These are phyloP conservation scores for Neofusicoccum kwambonambiense DNA, from an alignment of 2,329 filamentous ascomycete species.

Conservation along the genomic window DNA sequence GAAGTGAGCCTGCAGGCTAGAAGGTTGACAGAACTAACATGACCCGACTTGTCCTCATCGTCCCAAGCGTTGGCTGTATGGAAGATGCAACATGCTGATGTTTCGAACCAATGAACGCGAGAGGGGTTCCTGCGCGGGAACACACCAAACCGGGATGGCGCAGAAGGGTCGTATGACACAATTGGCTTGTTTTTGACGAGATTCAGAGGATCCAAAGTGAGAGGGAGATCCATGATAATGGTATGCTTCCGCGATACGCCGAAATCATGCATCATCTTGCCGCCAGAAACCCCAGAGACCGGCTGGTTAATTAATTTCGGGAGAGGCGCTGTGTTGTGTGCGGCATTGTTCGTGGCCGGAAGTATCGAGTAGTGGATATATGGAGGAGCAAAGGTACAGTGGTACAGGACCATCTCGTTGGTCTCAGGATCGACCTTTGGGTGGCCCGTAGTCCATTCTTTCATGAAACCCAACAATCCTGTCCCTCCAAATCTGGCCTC, in stretches of 20 bases:
- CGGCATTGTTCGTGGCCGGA: slow-evolving; percentile 27
- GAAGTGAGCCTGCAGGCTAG: slow-evolving; percentile 67
- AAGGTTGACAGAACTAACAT: slow-evolving; percentile 56
- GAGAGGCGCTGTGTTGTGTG: background rate
- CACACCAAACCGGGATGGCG: slow-evolving; percentile 63
- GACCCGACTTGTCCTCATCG: slow-evolving; percentile 34
- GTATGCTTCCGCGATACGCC: slow-evolving; percentile 64
- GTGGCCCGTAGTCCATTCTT: slow-evolving; percentile 69
- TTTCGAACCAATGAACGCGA: slow-evolving; percentile 65
- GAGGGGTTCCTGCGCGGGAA: slow-evolving; percentile 63
- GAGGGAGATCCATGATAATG: slow-evolving; percentile 67
- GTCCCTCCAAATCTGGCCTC: slow-evolving; percentile 52
- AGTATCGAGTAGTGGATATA: slow-evolving; percentile 67
- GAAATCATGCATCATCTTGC: slow-evolving; percentile 77
- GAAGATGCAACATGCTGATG: slow-evolving; percentile 66
- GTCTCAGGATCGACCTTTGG: slow-evolving; percentile 65
- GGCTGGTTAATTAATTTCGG: slow-evolving; percentile 50
- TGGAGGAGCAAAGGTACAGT: slow-evolving; percentile 63
- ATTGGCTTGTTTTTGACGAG: slow-evolving; percentile 56
- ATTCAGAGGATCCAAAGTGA: slow-evolving; percentile 64
- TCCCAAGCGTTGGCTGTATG: slow-evolving; percentile 74
- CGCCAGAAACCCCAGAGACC: slow-evolving; percentile 60
- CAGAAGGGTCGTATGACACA: slow-evolving; percentile 59
- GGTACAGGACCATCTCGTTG: slow-evolving; percentile 66
- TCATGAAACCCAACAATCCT: slow-evolving; percentile 61